These are phyloP conservation scores for Stellera chamaejasme DNA, from an alignment of 345 rosid genomes.

Conservation along the genomic window DNA sequence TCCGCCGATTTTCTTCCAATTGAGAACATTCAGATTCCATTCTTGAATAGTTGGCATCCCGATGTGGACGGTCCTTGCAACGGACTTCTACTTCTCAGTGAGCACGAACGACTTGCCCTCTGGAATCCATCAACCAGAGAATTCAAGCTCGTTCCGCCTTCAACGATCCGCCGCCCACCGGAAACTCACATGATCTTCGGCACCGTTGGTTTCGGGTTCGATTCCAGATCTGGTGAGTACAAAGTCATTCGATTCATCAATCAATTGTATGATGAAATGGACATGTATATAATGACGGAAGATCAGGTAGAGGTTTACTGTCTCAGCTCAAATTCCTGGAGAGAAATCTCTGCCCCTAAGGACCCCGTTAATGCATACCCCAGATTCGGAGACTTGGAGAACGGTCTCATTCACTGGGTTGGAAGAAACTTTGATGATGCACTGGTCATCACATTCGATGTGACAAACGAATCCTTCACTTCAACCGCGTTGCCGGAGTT, in stretches of 20 bases:
- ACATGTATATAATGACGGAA: neutral
- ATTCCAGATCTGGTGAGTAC: neutral
- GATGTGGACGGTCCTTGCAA: slow-evolving; percentile 6
- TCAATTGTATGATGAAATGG: no score
- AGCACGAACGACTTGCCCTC: neutral
- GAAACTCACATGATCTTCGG: neutral
- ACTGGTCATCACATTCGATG: neutral
- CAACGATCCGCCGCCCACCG: neutral
- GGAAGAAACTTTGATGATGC: neutral
- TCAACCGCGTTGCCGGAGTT: neutral
- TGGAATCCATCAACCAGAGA: slow-evolving; percentile 8
- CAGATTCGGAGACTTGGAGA: neutral
- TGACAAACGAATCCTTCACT: slow-evolving; percentile 1
- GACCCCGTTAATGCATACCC: neutral
- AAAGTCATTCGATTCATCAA: slow-evolving; percentile 3
- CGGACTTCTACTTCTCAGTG: slow-evolving; percentile 3
- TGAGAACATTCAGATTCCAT: slow-evolving; percentile 3
- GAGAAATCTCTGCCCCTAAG: slow-evolving; percentile 1
- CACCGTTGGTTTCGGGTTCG: slow-evolving; percentile 1
- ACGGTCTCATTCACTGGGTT: neutral
- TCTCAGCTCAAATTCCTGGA: slow-evolving; percentile 3
- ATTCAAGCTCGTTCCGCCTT: slow-evolving; percentile 1
- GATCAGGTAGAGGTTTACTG: slow-evolving; percentile 3
- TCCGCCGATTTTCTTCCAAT: neutral
- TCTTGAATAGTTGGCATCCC: neutral